Evolutionary conservation across 768 basidiomycete genomes (phyloP).

Genomic region (Lentinula sp.): DNA sequence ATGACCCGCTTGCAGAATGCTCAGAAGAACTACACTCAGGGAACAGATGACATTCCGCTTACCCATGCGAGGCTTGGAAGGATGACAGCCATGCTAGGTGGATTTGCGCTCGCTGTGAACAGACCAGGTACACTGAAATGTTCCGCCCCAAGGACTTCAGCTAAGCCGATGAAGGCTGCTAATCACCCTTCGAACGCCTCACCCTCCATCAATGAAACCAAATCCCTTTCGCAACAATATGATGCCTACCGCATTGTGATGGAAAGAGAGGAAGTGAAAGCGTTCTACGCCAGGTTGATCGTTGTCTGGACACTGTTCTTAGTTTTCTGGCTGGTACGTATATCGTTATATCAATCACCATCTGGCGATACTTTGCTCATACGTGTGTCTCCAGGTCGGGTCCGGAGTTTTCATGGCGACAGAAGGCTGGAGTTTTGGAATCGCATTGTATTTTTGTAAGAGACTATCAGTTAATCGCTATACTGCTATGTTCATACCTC

Average conservation of each 20-base stretch:
- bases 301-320: constrained; percentile 60
- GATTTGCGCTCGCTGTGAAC: constrained; percentile 39
- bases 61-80: constrained; percentile 54
- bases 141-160: not conserved
- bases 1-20: not conserved
- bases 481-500: not conserved
- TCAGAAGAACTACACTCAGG: constrained; percentile 3
- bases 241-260: constrained; percentile 22
- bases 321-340: constrained; percentile 68
- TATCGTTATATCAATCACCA: not conserved
- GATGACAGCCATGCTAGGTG: constrained; percentile 51
- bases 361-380: not conserved
- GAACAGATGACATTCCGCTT: constrained; percentile 22
- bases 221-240: constrained; percentile 21
- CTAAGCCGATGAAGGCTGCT: constrained; percentile 5
- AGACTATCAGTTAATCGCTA: not conserved
- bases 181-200: not conserved
- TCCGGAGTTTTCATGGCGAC: constrained; percentile 63
- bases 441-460: constrained; percentile 70
- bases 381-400: constrained; percentile 40
- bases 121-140: constrained; percentile 10
- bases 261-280: constrained; percentile 43
- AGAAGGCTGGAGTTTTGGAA: constrained; percentile 62
- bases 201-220: constrained; percentile 2
- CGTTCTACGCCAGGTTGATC: constrained; percentile 49